These are phyloP conservation scores for Aspergillus eucalypticola DNA, from an alignment of 2,329 filamentous ascomycete genomes.

Conservation along the genomic window DNA sequence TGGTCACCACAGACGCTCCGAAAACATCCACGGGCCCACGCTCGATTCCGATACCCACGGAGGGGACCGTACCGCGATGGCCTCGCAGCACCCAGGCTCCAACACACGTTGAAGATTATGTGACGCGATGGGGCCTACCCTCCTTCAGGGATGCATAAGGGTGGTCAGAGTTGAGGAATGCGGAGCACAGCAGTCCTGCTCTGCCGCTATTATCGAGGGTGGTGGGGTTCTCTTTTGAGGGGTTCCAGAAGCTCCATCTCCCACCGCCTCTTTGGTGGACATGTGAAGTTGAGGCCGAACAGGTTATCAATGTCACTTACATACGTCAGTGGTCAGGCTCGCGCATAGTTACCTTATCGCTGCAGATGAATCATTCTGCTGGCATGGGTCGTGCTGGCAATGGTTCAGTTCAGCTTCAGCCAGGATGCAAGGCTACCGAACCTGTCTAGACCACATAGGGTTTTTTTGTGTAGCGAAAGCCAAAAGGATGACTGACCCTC, in stretches of 20 bases:
- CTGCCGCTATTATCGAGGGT: background rate
- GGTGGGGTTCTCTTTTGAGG: slow-evolving; percentile 2
- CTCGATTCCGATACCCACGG: background rate
- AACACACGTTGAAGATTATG: slow-evolving; percentile 1
- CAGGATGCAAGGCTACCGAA: slow-evolving; percentile 2
- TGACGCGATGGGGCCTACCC: slow-evolving; percentile 1
- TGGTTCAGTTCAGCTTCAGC: background rate
- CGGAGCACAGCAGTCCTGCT: slow-evolving; percentile 9
- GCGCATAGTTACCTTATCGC: slow-evolving; percentile 17
- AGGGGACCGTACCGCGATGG: background rate
- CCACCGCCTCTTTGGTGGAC: slow-evolving; percentile 3
- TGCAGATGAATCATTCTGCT: slow-evolving; percentile 8
- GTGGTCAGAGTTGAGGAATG: slow-evolving; percentile 6
- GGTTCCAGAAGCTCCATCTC: slow-evolving; percentile 11
- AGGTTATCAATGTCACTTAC: slow-evolving; percentile 8
- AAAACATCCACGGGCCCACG: slow-evolving; percentile 6
- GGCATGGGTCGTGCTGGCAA: slow-evolving; percentile 1
- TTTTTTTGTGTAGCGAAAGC: background rate
- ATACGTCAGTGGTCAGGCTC: slow-evolving; percentile 2
- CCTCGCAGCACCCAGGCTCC: background rate
- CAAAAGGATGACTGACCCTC: background rate
- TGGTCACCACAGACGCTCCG: slow-evolving; percentile 13
- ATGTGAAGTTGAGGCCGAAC: slow-evolving; percentile 14
- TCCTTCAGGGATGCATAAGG: slow-evolving; percentile 9
- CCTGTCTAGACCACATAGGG: background rate